Evolutionary conservation across 208 protist species (phyloP).

Genomic region (Crithidia acanthocephali): DNA sequence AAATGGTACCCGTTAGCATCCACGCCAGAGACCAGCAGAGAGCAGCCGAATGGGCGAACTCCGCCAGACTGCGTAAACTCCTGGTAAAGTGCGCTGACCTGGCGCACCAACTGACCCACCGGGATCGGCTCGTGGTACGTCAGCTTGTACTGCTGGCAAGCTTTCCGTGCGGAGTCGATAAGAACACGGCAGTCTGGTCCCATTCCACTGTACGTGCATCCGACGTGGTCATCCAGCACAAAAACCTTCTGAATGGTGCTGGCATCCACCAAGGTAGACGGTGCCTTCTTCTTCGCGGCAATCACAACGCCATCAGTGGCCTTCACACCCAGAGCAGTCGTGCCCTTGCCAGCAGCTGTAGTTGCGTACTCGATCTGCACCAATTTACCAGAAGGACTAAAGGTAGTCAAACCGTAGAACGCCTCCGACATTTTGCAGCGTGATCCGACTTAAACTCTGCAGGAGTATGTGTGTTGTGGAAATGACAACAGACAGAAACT

Average conservation of each 20-base stretch:
- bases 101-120: constrained; percentile 94
- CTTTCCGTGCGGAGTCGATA: constrained; percentile 95
- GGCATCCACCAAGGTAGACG: constrained; percentile 96
- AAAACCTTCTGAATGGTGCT: constrained; percentile 96
- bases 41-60: constrained; percentile 99
- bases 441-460: too few relatives aligned
- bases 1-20: constrained; percentile 96
- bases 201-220: constrained; percentile 99
- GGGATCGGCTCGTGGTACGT: constrained; percentile 97
- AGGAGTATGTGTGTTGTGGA: too few relatives aligned
- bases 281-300: constrained; percentile 99
- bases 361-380: constrained; percentile 99
- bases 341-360: constrained; percentile 94
- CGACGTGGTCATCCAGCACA: constrained; percentile 94
- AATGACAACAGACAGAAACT: too few relatives aligned
- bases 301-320: constrained; percentile 99
- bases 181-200: constrained; percentile 98
- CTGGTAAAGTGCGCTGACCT: constrained; percentile 98
- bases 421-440: constrained; percentile 87
- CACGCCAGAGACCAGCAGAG: constrained; percentile 98
- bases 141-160: constrained; percentile 95
- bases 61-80: constrained; percentile 99
- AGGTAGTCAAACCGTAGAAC: constrained; percentile 99
- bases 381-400: constrained; percentile 99
- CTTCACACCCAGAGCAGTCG: constrained; percentile 94